Percentiles rank a stretch among this genome's conserved stretches.
These are phyloP conservation scores for Croton laevigatus DNA, from an alignment of 441 rosid genomes.

Conservation along the genomic window DNA sequence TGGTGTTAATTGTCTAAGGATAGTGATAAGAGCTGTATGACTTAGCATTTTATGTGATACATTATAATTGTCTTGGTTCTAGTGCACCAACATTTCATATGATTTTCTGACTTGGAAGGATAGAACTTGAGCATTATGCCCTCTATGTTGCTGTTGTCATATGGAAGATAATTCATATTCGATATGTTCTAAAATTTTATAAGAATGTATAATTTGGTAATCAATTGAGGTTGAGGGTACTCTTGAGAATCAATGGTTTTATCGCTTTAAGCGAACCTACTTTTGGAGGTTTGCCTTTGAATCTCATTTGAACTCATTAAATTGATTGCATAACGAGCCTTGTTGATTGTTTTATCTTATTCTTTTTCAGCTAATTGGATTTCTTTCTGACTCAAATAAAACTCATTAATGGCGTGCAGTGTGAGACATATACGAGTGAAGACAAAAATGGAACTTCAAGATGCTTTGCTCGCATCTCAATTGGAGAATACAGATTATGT, in stretches of 20 bases:
- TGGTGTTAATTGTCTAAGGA: not conserved
- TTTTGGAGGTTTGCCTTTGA: not conserved
- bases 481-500: conserved; percentile 52
- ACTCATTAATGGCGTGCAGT: conserved; percentile 42
- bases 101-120: not conserved
- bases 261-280: not conserved
- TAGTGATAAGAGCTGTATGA: conserved; percentile 1
- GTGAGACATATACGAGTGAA: conserved; percentile 66
- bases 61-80: not conserved
- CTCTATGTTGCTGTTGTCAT: not conserved
- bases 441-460: conserved; percentile 71
- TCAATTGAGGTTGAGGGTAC: conserved; percentile 5
- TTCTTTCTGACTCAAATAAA: conserved; percentile 9
- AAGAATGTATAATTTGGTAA: too few species aligned
- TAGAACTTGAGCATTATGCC: not conserved
- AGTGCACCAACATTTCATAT: not conserved
- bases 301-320: not conserved
- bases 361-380: not conserved
- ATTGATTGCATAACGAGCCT: conserved; percentile 46
- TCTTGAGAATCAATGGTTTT: not conserved
- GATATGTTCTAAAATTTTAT: too few species aligned
- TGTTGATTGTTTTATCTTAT: conserved; percentile 4
- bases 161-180: not conserved
- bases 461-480: conserved; percentile 52
- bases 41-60: conserved; percentile 10